phyloP scores from a whole-genome alignment of 495 filamentous ascomycete genomes.

The Evansstolkia leycettana region DNA sequence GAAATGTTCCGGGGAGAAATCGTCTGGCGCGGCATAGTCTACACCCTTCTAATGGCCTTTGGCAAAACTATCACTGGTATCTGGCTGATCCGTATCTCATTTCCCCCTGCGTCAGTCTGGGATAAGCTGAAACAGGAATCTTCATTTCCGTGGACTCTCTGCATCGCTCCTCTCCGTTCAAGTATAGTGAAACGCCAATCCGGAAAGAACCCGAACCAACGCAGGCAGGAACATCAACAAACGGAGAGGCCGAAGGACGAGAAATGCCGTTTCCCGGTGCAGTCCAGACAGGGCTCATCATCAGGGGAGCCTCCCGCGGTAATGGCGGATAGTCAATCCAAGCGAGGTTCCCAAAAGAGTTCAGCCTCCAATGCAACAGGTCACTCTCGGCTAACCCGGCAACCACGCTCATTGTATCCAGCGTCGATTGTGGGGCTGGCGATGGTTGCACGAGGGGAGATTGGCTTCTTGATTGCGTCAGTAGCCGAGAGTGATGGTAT shows the following conservation, averaged over 20 bases:
- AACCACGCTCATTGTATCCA: constrained; percentile 46
- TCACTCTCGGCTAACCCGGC: constrained; percentile 11
- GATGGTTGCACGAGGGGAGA: constrained; percentile 70
- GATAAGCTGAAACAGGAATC: constrained; percentile 2
- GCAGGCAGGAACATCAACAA: no score
- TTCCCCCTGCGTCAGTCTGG: constrained; percentile 4
- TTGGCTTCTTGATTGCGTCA: constrained; percentile 67
- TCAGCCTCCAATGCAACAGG: neutral
- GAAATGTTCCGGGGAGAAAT: constrained; percentile 51
- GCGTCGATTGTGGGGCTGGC: constrained; percentile 44
- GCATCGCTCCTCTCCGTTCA: no score
- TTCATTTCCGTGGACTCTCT: neutral
- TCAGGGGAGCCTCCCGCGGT: no score
- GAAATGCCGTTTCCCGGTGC: no score
- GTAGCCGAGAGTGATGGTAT: constrained; percentile 48
- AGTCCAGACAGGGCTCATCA: no score
- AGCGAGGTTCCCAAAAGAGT: neutral
- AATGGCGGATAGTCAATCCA: neutral
- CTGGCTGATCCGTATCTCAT: constrained; percentile 45
- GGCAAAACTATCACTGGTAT: constrained; percentile 52
- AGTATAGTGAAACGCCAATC: no score
- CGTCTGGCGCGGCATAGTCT: constrained; percentile 63
- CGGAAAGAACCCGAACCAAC: no score
- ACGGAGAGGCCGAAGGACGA: no score
- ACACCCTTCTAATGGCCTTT: constrained; percentile 54